Conservation (phyloP, 1,284 basidiomycete genomes). For the Lentinula novae-zelandiae region DNA sequence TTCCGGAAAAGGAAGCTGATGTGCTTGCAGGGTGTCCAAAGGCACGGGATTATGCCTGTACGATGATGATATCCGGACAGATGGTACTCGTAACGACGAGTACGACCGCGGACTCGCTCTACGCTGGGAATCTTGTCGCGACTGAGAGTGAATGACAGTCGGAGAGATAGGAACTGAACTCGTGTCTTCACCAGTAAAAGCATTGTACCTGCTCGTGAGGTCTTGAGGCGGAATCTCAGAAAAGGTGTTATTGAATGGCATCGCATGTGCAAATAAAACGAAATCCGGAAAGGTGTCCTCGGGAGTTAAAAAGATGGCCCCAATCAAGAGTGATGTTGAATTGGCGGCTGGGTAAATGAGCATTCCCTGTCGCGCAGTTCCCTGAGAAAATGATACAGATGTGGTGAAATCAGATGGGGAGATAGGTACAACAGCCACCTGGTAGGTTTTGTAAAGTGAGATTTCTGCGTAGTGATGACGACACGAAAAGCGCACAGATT, state of each 20-base stretch:
- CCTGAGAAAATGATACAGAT: constrained; percentile 3
- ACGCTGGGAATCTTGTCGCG: not conserved
- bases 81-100: not conserved
- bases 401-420: constrained; percentile 1
- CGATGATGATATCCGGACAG: not conserved
- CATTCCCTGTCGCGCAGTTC: constrained; percentile 39
- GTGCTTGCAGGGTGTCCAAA: not conserved
- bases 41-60: not conserved
- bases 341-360: constrained; percentile 57
- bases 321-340: constrained; percentile 52
- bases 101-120: not conserved
- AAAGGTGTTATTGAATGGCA: not conserved
- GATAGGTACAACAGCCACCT: constrained; percentile 55
- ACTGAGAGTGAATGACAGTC: constrained; percentile 11
- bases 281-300: constrained; percentile 51
- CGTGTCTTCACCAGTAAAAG: not conserved
- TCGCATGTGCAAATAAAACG: constrained; percentile 22
- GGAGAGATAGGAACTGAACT: constrained; percentile 13
- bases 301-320: constrained; percentile 45
- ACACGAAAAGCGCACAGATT: constrained; percentile 38
- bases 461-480: not conserved
- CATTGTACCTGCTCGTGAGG: not conserved
- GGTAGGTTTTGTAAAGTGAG: constrained; percentile 12
- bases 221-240: not conserved
- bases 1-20: not conserved